Evolutionary conservation across 2,329 filamentous ascomycete genomes (phyloP), one percentile per base, ranked within the genome.

Genomic region (Fusarium buxicola): DNA sequence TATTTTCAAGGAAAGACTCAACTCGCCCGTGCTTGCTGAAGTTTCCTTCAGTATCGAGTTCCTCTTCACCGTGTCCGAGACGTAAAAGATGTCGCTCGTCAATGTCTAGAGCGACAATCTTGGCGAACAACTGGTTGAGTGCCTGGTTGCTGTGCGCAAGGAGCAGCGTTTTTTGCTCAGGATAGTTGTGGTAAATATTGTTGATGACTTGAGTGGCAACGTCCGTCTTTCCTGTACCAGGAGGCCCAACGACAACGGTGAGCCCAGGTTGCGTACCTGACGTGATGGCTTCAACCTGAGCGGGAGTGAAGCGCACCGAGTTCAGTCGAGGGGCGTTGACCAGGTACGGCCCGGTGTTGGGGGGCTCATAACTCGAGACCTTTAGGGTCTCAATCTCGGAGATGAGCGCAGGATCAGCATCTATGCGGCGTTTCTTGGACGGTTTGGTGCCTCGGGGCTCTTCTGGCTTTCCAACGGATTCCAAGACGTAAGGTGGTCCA

Each of bases 101-200:
- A 67, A 99, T 98, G 70, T 98, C 93, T 25, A 99, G 82, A 6
- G 91, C 91, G n/a, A 94, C 90, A 60, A 99, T 99, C 80, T 99
- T 99, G 70, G 96, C 92, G 79, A 99, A 99, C 2, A 99, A 83
- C 74, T 99, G 95, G 72, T 99, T 99, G 9, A 99, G 82, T 3
- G 95, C 96, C 76, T 99, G 96, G 73, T 99, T 99, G 77, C 94
- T 98, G 76, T 99, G 95, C 5, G 95, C 95, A 63, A 99, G 88
- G 35, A 99, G 86, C 15, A 99, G 81, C 1, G 95, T 99, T 69
- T 92, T 90, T 76, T 99, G 93, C 63, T 89, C 84, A 8, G 95
- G 94, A 74, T 97, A 99, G 77, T 98, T 97, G 81, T 98, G 94
- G 74, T 99, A 99, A 69, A 99, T 91, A 75, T 98, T 97, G 80